Percentiles rank a stretch among this genome's conserved stretches.
phyloP scores from a whole-genome alignment of 495 filamentous ascomycete species.

The Trichocladium antarcticum region DNA sequence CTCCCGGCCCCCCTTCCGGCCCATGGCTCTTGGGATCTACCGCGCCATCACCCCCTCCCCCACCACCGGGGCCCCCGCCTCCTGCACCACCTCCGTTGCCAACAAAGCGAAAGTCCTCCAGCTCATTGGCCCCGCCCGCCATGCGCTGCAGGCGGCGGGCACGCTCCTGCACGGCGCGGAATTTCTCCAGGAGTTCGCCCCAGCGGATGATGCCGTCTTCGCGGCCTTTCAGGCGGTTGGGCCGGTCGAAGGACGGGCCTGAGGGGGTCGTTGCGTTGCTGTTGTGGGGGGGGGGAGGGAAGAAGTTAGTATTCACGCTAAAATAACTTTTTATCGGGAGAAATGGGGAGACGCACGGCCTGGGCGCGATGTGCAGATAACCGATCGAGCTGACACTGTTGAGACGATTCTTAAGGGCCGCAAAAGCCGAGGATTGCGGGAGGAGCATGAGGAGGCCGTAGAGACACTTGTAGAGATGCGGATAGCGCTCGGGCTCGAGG shows the following conservation, averaged over 20 bases:
- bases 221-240: constrained; percentile 69
- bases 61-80: too few species aligned
- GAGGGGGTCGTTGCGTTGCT: constrained; percentile 40
- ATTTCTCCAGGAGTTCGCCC: constrained; percentile 94
- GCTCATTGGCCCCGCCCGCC: constrained; percentile 11
- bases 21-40: constrained; percentile 29
- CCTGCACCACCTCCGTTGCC: constrained; percentile 19
- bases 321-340: constrained; percentile 6
- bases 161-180: constrained; percentile 76
- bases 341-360: constrained; percentile 54
- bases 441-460: constrained; percentile 97
- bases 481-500: constrained; percentile 94
- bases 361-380: constrained; percentile 72
- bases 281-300: too few species aligned
- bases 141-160: constrained; percentile 42
- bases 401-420: constrained; percentile 89
- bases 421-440: constrained; percentile 93
- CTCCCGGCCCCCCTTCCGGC: constrained; percentile 12
- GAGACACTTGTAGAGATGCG: constrained; percentile 94
- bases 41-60: constrained; percentile 25
- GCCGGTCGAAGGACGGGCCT: constrained; percentile 56
- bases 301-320: neutral
- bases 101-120: constrained; percentile 35
- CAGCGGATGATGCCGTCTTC: constrained; percentile 80
- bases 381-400: constrained; percentile 96